These are phyloP conservation scores for Cyberlindnera sargentensis DNA, from an alignment of 805 yeast species.

Conservation along the genomic window DNA sequence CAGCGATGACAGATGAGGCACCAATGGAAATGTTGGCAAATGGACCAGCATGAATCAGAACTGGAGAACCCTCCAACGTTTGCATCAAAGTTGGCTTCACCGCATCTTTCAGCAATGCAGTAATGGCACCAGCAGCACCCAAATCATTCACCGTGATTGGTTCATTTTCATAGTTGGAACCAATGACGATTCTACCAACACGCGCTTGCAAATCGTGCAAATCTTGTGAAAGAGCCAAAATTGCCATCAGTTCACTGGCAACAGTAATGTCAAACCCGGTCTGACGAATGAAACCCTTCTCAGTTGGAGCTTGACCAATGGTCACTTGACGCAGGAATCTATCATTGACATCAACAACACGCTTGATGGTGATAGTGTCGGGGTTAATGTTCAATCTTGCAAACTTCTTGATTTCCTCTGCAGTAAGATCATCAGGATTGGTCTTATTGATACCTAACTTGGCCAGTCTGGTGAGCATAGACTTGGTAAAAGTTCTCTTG, in stretches of 20 bases:
- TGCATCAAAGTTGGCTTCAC: slow-evolving; percentile 84
- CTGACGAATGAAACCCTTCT: slow-evolving; percentile 61
- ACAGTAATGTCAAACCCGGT: slow-evolving; percentile 83
- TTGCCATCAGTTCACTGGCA: slow-evolving; percentile 84
- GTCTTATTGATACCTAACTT: slow-evolving; percentile 66
- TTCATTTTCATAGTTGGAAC: slow-evolving; percentile 56
- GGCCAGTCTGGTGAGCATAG: slow-evolving; percentile 59
- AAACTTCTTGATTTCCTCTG: slow-evolving; percentile 57
- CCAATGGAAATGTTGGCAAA: slow-evolving; percentile 85
- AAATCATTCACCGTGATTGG: slow-evolving; percentile 80
- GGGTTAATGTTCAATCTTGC: slow-evolving; percentile 74
- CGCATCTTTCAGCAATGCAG: slow-evolving; percentile 76
- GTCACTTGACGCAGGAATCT: slow-evolving; percentile 74
- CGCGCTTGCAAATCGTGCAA: slow-evolving; percentile 67
- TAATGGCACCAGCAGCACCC: slow-evolving; percentile 81
- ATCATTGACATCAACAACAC: slow-evolving; percentile 83
- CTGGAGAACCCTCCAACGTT: slow-evolving; percentile 84
- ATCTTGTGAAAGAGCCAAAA: slow-evolving; percentile 65
- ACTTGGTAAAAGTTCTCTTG: slow-evolving; percentile 53
- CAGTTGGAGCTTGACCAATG: slow-evolving; percentile 77
- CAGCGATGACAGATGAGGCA: slow-evolving; percentile 79
- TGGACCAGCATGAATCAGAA: slow-evolving; percentile 83
- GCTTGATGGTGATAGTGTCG: slow-evolving; percentile 70
- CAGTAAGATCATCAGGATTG: slow-evolving; percentile 64
- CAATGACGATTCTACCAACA: slow-evolving; percentile 71